These are phyloP conservation scores for Xylaria sp. DNA, from an alignment of 2,329 filamentous ascomycete species.

Conservation along the genomic window DNA sequence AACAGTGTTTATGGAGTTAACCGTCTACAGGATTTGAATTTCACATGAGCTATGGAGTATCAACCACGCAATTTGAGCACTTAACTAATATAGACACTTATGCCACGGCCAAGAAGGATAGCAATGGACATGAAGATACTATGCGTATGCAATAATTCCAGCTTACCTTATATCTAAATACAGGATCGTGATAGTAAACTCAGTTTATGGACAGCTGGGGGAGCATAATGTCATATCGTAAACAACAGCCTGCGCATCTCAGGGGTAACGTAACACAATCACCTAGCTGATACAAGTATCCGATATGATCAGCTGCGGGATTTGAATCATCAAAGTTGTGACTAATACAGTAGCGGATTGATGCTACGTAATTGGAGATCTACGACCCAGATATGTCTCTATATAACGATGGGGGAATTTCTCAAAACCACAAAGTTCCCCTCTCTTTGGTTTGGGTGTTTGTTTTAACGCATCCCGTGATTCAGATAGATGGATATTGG, in stretches of 20 bases:
- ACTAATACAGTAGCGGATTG: not conserved
- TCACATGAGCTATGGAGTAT: not conserved
- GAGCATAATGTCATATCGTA: not conserved
- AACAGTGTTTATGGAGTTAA: not conserved
- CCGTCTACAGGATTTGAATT: not conserved
- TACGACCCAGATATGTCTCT: not conserved
- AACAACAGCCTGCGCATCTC: not conserved
- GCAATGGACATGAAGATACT: not conserved
- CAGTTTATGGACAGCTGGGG: not conserved
- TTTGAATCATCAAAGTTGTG: not conserved
- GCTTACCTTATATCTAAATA: not conserved
- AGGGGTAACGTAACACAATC: slow-evolving; percentile 1
- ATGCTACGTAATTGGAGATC: not conserved
- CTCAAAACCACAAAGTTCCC: slow-evolving; percentile 1
- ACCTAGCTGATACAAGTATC: not conserved
- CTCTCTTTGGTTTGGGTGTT: slow-evolving; percentile 14
- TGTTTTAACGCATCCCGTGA: slow-evolving; percentile 1
- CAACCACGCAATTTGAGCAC: not conserved
- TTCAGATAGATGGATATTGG: slow-evolving; percentile 14
- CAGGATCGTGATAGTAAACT: not conserved
- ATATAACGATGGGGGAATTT: not conserved
- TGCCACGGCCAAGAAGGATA: not conserved
- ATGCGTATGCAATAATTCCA: not conserved
- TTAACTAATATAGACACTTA: not conserved
- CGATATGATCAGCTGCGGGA: not conserved